Evolutionary conservation across 257 asterid genomes (phyloP).

Genomic region (Jaltomata sinuosa): DNA sequence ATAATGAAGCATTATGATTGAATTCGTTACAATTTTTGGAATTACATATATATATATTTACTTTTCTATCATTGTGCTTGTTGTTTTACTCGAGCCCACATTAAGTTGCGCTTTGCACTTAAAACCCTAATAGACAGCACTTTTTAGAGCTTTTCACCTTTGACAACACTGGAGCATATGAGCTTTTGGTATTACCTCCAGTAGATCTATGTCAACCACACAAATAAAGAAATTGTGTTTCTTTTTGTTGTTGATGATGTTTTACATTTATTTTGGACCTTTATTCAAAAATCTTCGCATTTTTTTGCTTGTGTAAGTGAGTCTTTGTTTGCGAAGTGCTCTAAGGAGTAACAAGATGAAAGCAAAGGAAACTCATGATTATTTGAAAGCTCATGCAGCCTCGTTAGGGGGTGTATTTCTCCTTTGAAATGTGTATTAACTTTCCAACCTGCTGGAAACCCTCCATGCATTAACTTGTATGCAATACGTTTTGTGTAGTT

Average conservation of each 20-base stretch:
- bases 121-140: background rate
- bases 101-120: background rate
- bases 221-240: background rate
- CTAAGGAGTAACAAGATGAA: background rate
- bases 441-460: background rate
- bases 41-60: too few species aligned
- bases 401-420: background rate
- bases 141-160: background rate
- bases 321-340: background rate
- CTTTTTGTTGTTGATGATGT: background rate
- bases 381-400: background rate
- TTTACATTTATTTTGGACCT: background rate
- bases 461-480: background rate
- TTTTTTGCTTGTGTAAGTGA: background rate
- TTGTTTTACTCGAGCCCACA: background rate
- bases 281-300: background rate
- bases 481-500: background rate
- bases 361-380: background rate
- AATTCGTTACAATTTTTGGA: background rate
- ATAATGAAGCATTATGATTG: background rate
- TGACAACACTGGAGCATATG: background rate
- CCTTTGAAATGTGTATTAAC: background rate
- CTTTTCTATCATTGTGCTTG: background rate
- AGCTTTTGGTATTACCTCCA: background rate
- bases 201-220: background rate